phyloP scores from a whole-genome alignment of 225 moss, liverwort and hornwort genomes.

The Physcomitrellopsis africana region DNA sequence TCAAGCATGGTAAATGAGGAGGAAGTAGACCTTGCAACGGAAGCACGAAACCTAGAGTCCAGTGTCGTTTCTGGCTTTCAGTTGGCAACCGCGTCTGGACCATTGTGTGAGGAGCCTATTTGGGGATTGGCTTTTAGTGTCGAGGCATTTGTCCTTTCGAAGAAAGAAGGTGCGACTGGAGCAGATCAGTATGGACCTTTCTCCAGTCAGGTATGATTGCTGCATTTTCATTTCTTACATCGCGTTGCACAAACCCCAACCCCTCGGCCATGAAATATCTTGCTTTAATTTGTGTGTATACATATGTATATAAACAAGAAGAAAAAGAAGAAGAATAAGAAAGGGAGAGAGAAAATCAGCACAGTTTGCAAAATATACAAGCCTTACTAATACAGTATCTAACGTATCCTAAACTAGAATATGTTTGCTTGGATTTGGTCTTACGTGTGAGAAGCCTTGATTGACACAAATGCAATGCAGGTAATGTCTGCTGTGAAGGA shows the following conservation, averaged over 20 bases:
- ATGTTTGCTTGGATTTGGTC: not conserved
- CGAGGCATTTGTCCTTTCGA: conserved; percentile 65
- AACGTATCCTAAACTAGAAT: not conserved
- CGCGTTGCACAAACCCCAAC: too few relatives aligned
- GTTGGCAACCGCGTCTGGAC: conserved; percentile 89
- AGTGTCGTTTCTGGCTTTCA: conserved; percentile 94
- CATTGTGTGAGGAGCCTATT: conserved; percentile 97
- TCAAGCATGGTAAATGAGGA: conserved; percentile 29
- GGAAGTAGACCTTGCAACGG: conserved; percentile 48
- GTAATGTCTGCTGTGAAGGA: conserved; percentile 96
- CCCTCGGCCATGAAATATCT: too few relatives aligned
- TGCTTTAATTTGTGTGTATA: too few relatives aligned
- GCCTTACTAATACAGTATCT: not conserved
- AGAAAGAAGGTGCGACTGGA: conserved; percentile 43
- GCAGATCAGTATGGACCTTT: conserved; percentile 79
- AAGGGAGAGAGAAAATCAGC: not conserved
- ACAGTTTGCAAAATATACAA: not conserved
- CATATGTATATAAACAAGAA: too few relatives aligned
- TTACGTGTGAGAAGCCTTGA: not conserved
- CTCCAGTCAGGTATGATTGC: conserved; percentile 65
- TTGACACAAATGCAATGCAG: conserved; percentile 40
- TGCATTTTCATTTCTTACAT: not conserved
- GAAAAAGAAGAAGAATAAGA: too few relatives aligned
- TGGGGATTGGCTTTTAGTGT: conserved; percentile 94
- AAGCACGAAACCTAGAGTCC: conserved; percentile 81